Evolutionary conservation across 495 filamentous ascomycete genomes (phyloP).

Genomic region (Penicillium tannophilum): DNA sequence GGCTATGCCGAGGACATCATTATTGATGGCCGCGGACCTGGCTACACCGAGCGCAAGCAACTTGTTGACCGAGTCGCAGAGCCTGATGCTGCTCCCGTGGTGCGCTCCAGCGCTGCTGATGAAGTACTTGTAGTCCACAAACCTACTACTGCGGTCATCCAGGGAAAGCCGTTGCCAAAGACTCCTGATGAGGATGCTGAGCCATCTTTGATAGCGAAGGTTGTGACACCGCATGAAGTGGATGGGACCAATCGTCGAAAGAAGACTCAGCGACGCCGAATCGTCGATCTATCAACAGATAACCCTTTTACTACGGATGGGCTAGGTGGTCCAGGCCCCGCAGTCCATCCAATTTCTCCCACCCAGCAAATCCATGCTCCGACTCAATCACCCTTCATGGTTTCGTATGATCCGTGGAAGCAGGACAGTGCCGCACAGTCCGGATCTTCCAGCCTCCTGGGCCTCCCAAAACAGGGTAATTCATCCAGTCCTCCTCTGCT

Average conservation of each 20-base stretch:
- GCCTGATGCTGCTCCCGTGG: constrained; percentile 70
- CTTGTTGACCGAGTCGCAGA: constrained; percentile 81
- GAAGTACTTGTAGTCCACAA: constrained; percentile 66
- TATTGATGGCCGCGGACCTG: constrained; percentile 81
- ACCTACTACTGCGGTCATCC: constrained; percentile 19
- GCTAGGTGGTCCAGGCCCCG: constrained; percentile 34
- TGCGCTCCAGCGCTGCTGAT: constrained; percentile 63
- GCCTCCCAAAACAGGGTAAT: constrained; percentile 20
- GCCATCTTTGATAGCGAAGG: constrained; percentile 53
- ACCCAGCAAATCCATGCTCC: constrained; percentile 38
- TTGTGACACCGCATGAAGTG: constrained; percentile 30
- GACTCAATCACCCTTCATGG: constrained; percentile 28
- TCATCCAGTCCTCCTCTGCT: constrained; percentile 22
- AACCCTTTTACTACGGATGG: constrained; percentile 48
- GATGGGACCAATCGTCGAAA: constrained; percentile 46
- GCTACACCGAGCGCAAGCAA: constrained; percentile 78
- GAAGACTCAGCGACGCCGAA: constrained; percentile 67
- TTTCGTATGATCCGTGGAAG: constrained; percentile 40
- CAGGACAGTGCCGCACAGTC: constrained; percentile 38
- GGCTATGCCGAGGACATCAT: constrained; percentile 89
- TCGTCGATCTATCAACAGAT: constrained; percentile 77
- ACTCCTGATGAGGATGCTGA: constrained; percentile 55
- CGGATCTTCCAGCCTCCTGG: constrained; percentile 33
- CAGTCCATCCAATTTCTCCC: constrained; percentile 32
- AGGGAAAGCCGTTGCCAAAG: constrained; percentile 21